Percentiles rank a stretch among this genome's conserved stretches.
Conservation (phyloP, 805 yeast genomes). For the Candida boleticola region DNA sequence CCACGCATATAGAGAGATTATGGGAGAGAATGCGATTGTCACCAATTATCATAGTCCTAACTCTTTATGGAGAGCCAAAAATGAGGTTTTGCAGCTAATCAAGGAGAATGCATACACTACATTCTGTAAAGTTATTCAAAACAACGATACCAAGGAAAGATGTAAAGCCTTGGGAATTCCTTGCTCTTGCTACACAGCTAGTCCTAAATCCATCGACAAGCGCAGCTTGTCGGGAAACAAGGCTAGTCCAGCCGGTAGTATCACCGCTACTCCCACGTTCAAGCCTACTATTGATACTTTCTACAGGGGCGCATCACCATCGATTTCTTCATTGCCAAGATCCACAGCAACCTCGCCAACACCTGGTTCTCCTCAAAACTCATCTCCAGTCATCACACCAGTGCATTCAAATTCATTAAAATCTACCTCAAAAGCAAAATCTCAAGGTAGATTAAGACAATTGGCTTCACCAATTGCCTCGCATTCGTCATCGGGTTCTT, state of each 20-base stretch:
- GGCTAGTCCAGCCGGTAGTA: not conserved
- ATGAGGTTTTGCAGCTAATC: slow-evolving; percentile 30
- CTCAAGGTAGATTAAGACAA: slow-evolving; percentile 2
- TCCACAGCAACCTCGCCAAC: not conserved
- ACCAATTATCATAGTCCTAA: slow-evolving; percentile 22
- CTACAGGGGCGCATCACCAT: too few relatives aligned
- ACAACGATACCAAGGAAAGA: not conserved
- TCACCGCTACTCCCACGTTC: too few relatives aligned
- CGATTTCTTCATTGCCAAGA: too few relatives aligned
- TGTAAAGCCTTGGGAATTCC: slow-evolving; percentile 1
- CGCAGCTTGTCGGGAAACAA: slow-evolving; percentile 3
- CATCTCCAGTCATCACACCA: slow-evolving; percentile 2
- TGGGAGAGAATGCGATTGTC: slow-evolving; percentile 18
- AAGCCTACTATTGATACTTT: too few relatives aligned
- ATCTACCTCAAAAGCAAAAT: not conserved
- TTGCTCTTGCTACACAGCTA: not conserved
- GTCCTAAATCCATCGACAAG: too few relatives aligned
- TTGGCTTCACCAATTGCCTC: slow-evolving; percentile 4
- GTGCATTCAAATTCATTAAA: not conserved
- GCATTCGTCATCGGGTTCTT: slow-evolving; percentile 1
- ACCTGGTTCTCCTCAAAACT: not conserved
- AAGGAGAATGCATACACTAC: slow-evolving; percentile 32
- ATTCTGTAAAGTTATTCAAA: slow-evolving; percentile 12
- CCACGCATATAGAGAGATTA: slow-evolving; percentile 28
- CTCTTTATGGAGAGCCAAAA: slow-evolving; percentile 25